Base-by-base conservation (phyloP, 345 rosid species). In the Gossypium herbaceum region DNA sequence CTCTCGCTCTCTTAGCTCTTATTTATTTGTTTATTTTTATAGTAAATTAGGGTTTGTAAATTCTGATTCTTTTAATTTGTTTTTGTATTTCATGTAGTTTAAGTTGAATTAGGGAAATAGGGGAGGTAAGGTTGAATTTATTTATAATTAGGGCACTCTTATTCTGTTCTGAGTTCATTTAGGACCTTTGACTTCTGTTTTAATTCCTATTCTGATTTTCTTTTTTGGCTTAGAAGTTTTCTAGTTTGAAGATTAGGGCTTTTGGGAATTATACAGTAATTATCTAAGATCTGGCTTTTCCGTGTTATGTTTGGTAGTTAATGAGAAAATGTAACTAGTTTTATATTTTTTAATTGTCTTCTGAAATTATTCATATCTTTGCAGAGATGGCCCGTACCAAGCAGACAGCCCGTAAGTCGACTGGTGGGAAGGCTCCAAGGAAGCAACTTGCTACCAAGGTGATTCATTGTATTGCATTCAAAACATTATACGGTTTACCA, bases 361-460 rank as follows among this genome's bases (percentile, higher is more conserved):
- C 19, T 27, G 57, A 51, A 68, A 27, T 1, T 25, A 9, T 51
- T 51, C 9, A 2, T 51, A 16, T 2, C 20, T 27, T 27, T 72
- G 24, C 51, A 43, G 76, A 85, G 89, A 91, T 91, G 97, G 97
- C 97, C 24, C 97, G 97, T 90, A 93, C 98, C 4, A 93, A 93
- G 88, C 97, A 93, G 76, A 93, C 98, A 41, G 98, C 98, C 34
- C 97, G 98, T 72, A 93, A 93, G 80, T 93, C 98, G 1, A 93
- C 98, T 0, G 98, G 98, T 82, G 98, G 98, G 58, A 93, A 93
- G 88, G 98, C 98, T 4, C 98, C 98, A 0, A 91, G 97, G 91
- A 93, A 93, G 91, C 98, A 93, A 75, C 94, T 93, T 1, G 98
- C 98, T 62, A 93, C 98, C 44, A 93, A 93, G 97, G 96, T 90